phyloP scores from a whole-genome alignment of 2,329 filamentous ascomycete genomes.

The Paradendryphiella salina region DNA sequence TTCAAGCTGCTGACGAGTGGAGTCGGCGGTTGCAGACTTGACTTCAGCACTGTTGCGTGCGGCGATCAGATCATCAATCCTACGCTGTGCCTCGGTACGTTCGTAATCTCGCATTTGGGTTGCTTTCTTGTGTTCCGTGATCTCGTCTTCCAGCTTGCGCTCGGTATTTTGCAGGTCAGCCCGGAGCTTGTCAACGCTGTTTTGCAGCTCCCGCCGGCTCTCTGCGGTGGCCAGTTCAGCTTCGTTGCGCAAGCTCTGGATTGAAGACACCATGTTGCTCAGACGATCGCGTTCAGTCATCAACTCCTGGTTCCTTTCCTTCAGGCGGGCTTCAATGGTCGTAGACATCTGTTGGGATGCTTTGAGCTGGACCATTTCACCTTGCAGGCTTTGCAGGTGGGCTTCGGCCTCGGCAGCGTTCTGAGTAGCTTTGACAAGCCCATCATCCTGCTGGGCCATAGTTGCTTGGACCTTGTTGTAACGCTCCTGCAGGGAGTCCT shows the following conservation, averaged over 20 bases:
- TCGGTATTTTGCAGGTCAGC: slow-evolving; percentile 76
- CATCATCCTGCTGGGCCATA: slow-evolving; percentile 85
- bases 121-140: slow-evolving; percentile 81
- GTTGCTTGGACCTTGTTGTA: slow-evolving; percentile 76
- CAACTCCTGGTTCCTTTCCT: slow-evolving; percentile 83
- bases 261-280: slow-evolving; percentile 77
- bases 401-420: slow-evolving; percentile 86
- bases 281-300: slow-evolving; percentile 82
- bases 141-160: slow-evolving; percentile 79
- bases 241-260: slow-evolving; percentile 90
- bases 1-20: slow-evolving; percentile 85
- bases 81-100: slow-evolving; percentile 80
- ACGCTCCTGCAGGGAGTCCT: slow-evolving; percentile 82
- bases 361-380: slow-evolving; percentile 89
- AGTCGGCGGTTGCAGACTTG: slow-evolving; percentile 83
- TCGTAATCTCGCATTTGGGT: slow-evolving; percentile 88
- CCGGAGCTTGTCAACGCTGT: slow-evolving; percentile 76
- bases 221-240: slow-evolving; percentile 84
- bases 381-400: slow-evolving; percentile 81
- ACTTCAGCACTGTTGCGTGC: slow-evolving; percentile 81
- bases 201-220: slow-evolving; percentile 75
- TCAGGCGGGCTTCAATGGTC: slow-evolving; percentile 84
- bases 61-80: slow-evolving; percentile 86
- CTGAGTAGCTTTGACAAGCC: slow-evolving; percentile 88
- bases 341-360: slow-evolving; percentile 95